Evolutionary conservation across 2,329 filamentous ascomycete species (phyloP).

Genomic region (Penicillium sp.): DNA sequence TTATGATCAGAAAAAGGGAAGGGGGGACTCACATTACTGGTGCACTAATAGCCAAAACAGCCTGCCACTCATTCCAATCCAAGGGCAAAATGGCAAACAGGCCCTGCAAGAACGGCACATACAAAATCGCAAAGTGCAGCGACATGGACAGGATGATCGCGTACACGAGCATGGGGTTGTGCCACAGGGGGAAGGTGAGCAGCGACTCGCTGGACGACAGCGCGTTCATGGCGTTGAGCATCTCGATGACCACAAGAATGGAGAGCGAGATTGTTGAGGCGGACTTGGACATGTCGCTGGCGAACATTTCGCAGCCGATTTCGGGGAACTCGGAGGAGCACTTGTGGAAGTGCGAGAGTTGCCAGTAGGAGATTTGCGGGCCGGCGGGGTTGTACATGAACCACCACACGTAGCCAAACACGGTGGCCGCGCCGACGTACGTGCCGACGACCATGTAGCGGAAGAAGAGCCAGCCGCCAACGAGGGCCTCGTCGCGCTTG

Average conservation of each 20-base stretch:
- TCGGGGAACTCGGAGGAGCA: constrained; percentile 82
- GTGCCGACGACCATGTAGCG: constrained; percentile 93
- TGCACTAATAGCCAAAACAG: constrained; percentile 79
- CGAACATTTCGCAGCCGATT: constrained; percentile 90
- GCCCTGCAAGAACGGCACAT: constrained; percentile 80
- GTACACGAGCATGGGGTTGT: constrained; percentile 97
- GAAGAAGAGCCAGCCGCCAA: constrained; percentile 95
- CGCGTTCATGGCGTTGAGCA: constrained; percentile 99
- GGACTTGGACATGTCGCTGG: constrained; percentile 77
- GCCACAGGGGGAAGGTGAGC: constrained; percentile 89
- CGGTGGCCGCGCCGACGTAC: constrained; percentile 91
- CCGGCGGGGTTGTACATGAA: constrained; percentile 94
- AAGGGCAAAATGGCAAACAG: constrained; percentile 90
- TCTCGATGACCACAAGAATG: constrained; percentile 92
- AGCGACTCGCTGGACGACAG: constrained; percentile 93
- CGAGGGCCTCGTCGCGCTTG: constrained; percentile 87
- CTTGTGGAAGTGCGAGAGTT: constrained; percentile 89
- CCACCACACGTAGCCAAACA: constrained; percentile 99
- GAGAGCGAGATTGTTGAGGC: constrained; percentile 92
- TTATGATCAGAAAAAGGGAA: constrained; percentile 3
- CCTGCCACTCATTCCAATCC: constrained; percentile 84
- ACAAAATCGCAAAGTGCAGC: constrained; percentile 89
- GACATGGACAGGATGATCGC: constrained; percentile 91
- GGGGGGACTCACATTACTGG: constrained; percentile 76
- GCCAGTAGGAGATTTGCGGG: constrained; percentile 85